A percentile compares a stretch with the other conserved stretches of the same genome.
These are phyloP conservation scores for Sphagnum fallax DNA, from an alignment of 228 moss, liverwort and hornwort species.

Conservation along the genomic window DNA sequence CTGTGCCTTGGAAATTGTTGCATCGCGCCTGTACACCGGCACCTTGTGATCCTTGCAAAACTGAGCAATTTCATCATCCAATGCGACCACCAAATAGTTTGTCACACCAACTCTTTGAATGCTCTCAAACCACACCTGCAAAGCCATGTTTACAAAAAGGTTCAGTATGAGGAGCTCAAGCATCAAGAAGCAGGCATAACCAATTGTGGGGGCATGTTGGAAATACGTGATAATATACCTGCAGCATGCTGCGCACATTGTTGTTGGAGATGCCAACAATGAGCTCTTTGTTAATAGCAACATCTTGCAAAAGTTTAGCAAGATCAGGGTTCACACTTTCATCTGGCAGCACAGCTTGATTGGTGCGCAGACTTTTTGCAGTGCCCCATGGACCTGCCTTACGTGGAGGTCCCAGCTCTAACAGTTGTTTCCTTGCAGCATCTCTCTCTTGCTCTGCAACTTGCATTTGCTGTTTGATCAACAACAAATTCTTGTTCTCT, in stretches of 20 bases:
- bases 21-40: slow-evolving; percentile 77
- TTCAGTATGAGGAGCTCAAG: too few species aligned
- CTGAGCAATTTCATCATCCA: slow-evolving; percentile 75
- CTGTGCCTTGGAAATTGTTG: slow-evolving; percentile 59
- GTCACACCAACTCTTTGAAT: slow-evolving; percentile 68
- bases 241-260: slow-evolving; percentile 66
- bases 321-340: slow-evolving; percentile 66
- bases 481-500: slow-evolving; percentile 44
- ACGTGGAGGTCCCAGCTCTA: slow-evolving; percentile 22
- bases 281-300: slow-evolving; percentile 70
- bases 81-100: slow-evolving; percentile 82
- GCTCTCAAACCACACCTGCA: slow-evolving; percentile 83
- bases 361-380: slow-evolving; percentile 69
- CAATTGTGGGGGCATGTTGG: too few species aligned
- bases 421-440: slow-evolving; percentile 30
- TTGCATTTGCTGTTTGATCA: slow-evolving; percentile 35
- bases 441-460: slow-evolving; percentile 38
- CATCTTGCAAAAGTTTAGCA: slow-evolving; percentile 50
- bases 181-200: too few species aligned
- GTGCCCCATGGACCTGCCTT: slow-evolving; percentile 64
- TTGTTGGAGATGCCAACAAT: slow-evolving; percentile 87
- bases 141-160: too few species aligned
- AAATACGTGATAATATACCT: slow-evolving; percentile 12
- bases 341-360: slow-evolving; percentile 53
- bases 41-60: slow-evolving; percentile 67